Evolutionary conservation across 2,329 filamentous ascomycete species (phyloP), one percentile per base, ranked within the genome.

Genomic region (Verticillium longisporum): DNA sequence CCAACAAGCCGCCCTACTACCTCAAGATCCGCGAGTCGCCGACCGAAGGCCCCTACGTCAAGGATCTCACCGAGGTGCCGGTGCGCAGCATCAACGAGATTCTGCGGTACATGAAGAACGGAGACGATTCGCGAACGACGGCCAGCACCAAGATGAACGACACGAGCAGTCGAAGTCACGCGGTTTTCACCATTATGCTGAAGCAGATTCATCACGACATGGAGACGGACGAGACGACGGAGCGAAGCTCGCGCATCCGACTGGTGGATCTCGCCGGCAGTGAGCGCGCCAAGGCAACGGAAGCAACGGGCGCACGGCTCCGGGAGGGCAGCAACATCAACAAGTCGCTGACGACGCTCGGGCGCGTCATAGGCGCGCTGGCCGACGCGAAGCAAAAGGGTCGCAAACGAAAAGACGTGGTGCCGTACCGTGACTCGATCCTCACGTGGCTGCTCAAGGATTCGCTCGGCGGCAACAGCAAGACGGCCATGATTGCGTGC

Each of bases 141-240:
- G 95, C 95, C 14, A 92, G 91, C 71, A 99, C 95, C 62, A 98
- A 97, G 78, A 99, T 99, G 95, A 99, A 99, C 76, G 95, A 99
- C 75, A 98, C 94, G 2, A 96, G 92, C 60, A 97, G 92, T 65
- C 90, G 95, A 73, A 97, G 92, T 65, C 95, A 99, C 72, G 92
- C 95, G 7, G 95, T 99, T 61, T 99, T 99, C 75, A 99, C 95
- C 33, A 95, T 99, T 68, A 95, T 96, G 78, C 83, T 99, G 62
- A 97, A 97, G 77, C 95, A 98, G 75, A 99, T 99, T 66, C 93
- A 97, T 71, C 94, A 98, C 76, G 94, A 97, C 69, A 89, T 97
- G 77, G 89, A 92, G 59, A 96, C 92, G n/a, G 95, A 99, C 73
- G 93, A 97, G 78, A 98, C 94, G 1, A 98, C 96, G 14, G 95